Evolutionary conservation across 1,284 basidiomycete genomes (phyloP), one percentile per base, ranked within the genome.

Genomic region (Paramarasmius palmivorus): DNA sequence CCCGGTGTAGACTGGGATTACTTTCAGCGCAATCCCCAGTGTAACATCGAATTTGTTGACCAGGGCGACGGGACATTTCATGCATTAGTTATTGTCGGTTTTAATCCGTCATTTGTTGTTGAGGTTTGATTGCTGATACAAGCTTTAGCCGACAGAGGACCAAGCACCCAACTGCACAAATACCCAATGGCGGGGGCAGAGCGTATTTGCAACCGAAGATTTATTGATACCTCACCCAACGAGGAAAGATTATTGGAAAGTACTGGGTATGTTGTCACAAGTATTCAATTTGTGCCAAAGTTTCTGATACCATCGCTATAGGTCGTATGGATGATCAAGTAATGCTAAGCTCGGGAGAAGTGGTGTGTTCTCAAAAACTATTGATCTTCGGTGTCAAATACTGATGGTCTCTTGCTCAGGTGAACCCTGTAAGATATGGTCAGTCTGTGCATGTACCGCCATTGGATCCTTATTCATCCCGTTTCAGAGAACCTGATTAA

Each of bases 261-360:
- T 44, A 3, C 17, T 44, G 5, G 41, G 41, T 44, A 44, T 25
- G 41, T 44, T 8, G 14, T 25, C 39, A n/a, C n/a, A n/a, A n/a
- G n/a, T n/a, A n/a, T 22, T 22, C 39, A 22, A 14, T 44, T 44
- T 10, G n/a, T 9, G 15, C 12, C 20, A 17, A 17, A 9, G 7
- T 6, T 9, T 19, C 23, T 25, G 20, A 15, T 2, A 7, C 19
- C 25, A 15, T 10, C 3, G 20, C 41, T 9, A 25, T 14, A 44
- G 41, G 41, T 44, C 41, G 41, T 9, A 25, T 44, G 15, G 41
- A 44, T n/a, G 41, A 44, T 44, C 41, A 44, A 22, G 25, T 44
- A 15, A 44, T 44, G 41, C n/a, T 44, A 6, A 14, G 19, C 9
- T 23, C 20, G 10, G 41, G 41, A 22, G 41, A 44, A 44, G 41